phyloP scores from a whole-genome alignment of 768 basidiomycete species.

The Amanita pseudoporphyria region DNA sequence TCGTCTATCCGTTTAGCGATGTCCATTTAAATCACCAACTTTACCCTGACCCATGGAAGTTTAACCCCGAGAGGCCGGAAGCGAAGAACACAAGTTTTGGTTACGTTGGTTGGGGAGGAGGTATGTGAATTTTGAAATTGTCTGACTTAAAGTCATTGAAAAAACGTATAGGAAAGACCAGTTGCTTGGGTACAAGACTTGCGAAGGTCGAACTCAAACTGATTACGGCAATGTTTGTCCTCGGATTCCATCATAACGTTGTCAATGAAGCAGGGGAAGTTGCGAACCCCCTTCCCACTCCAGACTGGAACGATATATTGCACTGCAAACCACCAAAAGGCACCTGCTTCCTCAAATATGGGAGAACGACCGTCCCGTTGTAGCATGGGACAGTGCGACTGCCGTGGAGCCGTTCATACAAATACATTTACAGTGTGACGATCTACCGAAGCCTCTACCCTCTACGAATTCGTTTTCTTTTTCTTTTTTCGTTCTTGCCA shows the following conservation, averaged over 20 bases:
- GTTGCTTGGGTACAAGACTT: slow-evolving; percentile 65
- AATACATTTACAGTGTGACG: too few species aligned
- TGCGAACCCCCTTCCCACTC: slow-evolving; percentile 37
- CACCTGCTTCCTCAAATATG: slow-evolving; percentile 45
- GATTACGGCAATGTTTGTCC: slow-evolving; percentile 53
- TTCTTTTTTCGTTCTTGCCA: too few species aligned
- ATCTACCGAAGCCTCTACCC: background rate
- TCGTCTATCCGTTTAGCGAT: slow-evolving; percentile 73
- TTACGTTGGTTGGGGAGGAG: slow-evolving; percentile 76
- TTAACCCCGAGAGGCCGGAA: slow-evolving; percentile 53
- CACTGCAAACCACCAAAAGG: slow-evolving; percentile 52
- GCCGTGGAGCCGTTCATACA: background rate
- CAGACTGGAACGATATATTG: slow-evolving; percentile 75
- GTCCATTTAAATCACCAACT: slow-evolving; percentile 65
- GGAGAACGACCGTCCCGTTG: slow-evolving; percentile 26
- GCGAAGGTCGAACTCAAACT: slow-evolving; percentile 71
- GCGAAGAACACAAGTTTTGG: slow-evolving; percentile 37
- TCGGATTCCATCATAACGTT: slow-evolving; percentile 50
- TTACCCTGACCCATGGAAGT: slow-evolving; percentile 72
- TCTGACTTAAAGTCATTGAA: slow-evolving; percentile 8
- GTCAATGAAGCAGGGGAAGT: slow-evolving; percentile 44
- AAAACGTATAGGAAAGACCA: slow-evolving; percentile 43
- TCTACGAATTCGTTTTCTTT: too few species aligned
- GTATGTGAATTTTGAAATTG: slow-evolving; percentile 31
- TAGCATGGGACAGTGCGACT: slow-evolving; percentile 12